Evolutionary conservation across 2,329 filamentous ascomycete species (phyloP), one percentile per base, ranked within the genome.

Genomic region (Neophaeococcomyces aloes): DNA sequence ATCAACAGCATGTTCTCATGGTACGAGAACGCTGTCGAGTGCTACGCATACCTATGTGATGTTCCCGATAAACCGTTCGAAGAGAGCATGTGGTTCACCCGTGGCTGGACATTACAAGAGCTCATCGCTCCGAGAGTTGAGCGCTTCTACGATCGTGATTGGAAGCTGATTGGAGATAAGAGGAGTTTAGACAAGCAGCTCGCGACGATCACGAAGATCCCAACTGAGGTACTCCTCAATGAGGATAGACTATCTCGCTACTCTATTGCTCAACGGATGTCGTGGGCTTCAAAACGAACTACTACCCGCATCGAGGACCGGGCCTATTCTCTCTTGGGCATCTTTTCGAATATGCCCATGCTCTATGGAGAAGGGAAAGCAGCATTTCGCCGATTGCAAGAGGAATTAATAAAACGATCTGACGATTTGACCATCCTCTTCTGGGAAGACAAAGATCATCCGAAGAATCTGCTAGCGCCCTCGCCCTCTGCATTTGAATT

Each of bases 261-360:
- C 7, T n/a, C 21, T 7, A 51, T 32, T 3, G 37, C 65, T 0
- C 57, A 56, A 33, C 49, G 49, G 11, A 52, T 58, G 45, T 53
- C 43, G 8, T 57, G 56, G 53, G 50, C 50, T 18, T 44, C 46
- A n/a, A 18, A 29, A 2, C 41, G 56, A 4, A 27, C 48, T n/a
- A 56, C 55, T 31, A 54, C 51, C 14, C 25, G 52, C 7, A 38
- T 44, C 37, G 59, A 61, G 51, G 59, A 61, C 45, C 38, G 25
- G 4, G 55, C 57, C 0, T 61, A 61, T 42, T 58, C 35, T 14
- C 47, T 61, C 1, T 44, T 53, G 38, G 61, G 54, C 6, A 43
- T 59, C 4, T 56, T 59, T 36, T 50, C 47, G 32, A 49, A 54
- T 21, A 58, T 62, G 53, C 54, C 57, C 6, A 39, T 59, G 7